Conservation (phyloP, 495 filamentous ascomycete genomes). For the Penicillium argentinense region DNA sequence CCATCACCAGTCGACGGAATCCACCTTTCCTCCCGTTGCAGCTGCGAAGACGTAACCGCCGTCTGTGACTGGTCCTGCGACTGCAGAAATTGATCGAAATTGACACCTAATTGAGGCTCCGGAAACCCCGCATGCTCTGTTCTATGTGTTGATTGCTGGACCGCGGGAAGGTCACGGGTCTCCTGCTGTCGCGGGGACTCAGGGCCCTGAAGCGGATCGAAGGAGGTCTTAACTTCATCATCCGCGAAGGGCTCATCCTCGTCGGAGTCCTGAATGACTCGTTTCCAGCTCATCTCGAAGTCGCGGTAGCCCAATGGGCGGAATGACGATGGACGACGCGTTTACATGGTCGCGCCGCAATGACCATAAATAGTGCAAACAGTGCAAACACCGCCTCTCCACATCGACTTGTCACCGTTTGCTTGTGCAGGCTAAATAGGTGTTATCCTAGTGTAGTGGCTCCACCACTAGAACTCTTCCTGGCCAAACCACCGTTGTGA, state of each 20-base stretch:
- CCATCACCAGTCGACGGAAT: slow-evolving; percentile 29
- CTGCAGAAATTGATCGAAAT: slow-evolving; percentile 44
- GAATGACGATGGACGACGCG: slow-evolving; percentile 17
- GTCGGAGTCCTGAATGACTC: slow-evolving; percentile 53
- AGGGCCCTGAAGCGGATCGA: slow-evolving; percentile 15
- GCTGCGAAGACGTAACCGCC: slow-evolving; percentile 33
- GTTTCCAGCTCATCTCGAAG: slow-evolving; percentile 32
- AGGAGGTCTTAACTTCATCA: slow-evolving; percentile 24
- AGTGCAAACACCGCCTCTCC: no score
- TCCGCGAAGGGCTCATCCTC: slow-evolving; percentile 44
- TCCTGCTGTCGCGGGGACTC: slow-evolving; percentile 16
- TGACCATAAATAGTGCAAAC: slow-evolving; percentile 41
- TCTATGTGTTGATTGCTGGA: slow-evolving; percentile 12
- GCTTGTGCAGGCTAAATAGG: no score
- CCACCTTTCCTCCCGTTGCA: slow-evolving; percentile 41
- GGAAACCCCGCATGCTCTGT: slow-evolving; percentile 10
- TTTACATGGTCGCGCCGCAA: slow-evolving; percentile 33
- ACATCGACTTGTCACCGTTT: no score
- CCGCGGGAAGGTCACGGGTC: slow-evolving; percentile 11
- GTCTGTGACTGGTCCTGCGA: slow-evolving; percentile 27
- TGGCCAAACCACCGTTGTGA: no score
- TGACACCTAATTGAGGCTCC: slow-evolving; percentile 25
- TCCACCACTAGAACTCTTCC: no score
- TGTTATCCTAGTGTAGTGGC: no score
- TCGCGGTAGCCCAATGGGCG: slow-evolving; percentile 1